phyloP scores from a whole-genome alignment of 2,329 filamentous ascomycete genomes.

The Colletotrichum cuscutae region DNA sequence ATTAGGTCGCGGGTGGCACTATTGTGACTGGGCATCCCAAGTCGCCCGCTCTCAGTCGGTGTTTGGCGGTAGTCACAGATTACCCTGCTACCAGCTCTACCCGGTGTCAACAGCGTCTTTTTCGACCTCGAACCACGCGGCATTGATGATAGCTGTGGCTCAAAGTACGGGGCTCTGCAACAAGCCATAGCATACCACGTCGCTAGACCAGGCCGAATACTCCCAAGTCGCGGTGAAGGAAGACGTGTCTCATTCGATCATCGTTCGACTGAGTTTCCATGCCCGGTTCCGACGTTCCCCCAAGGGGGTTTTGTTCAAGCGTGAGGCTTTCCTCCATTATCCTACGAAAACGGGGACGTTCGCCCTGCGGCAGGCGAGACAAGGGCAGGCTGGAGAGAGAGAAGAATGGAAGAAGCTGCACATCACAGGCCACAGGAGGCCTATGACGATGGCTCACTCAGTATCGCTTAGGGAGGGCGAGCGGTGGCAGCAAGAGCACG shows the following conservation, averaged over 20 bases:
- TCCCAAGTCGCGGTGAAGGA: conserved; percentile 12
- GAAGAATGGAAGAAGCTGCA: conserved; percentile 14
- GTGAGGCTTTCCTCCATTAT: not conserved
- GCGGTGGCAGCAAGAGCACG: not conserved
- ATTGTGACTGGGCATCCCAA: conserved; percentile 16
- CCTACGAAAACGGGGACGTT: not conserved
- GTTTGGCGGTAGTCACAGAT: conserved; percentile 25
- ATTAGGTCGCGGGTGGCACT: conserved; percentile 12
- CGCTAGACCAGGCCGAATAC: not conserved
- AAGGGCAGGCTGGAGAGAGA: not conserved
- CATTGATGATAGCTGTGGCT: conserved; percentile 3
- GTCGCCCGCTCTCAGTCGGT: not conserved
- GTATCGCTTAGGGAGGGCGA: not conserved
- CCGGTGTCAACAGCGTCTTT: not conserved
- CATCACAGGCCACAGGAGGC: conserved; percentile 8
- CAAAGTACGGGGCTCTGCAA: not conserved
- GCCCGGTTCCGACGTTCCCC: conserved; percentile 15
- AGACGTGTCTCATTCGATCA: conserved; percentile 29
- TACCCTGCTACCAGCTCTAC: conserved; percentile 2
- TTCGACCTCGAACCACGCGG: not conserved
- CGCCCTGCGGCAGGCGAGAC: conserved; percentile 5
- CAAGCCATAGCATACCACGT: conserved; percentile 13
- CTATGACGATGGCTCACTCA: conserved; percentile 9
- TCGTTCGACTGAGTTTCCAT: conserved; percentile 27
- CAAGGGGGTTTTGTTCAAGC: not conserved